phyloP scores from a whole-genome alignment of 2,329 filamentous ascomycete species.

The Exophiala viscosa region DNA sequence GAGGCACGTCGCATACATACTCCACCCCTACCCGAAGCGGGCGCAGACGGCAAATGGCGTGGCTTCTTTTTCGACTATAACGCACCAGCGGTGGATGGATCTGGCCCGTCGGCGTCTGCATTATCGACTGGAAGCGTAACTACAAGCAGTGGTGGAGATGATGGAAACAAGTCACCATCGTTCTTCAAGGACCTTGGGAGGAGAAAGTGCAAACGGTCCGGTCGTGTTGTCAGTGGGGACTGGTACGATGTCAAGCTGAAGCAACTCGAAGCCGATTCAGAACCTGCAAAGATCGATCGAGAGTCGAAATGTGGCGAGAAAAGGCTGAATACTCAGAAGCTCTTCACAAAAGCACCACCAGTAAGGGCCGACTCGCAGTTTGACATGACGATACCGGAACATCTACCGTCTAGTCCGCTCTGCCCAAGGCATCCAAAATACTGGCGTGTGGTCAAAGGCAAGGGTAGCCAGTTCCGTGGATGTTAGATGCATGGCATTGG shows the following conservation, averaged over 20 bases:
- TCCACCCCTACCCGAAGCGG: conserved; percentile 26
- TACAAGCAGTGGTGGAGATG: background rate
- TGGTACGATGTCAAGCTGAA: conserved; percentile 27
- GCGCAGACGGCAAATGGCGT: conserved; percentile 15
- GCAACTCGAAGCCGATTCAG: conserved; percentile 17
- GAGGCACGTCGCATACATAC: conserved; percentile 29
- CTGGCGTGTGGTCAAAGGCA: conserved; percentile 26
- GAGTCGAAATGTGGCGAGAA: conserved; percentile 12
- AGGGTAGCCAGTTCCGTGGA: conserved; percentile 25
- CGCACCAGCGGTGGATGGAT: conserved; percentile 11
- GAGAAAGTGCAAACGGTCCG: conserved; percentile 10
- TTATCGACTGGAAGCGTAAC: conserved; percentile 1
- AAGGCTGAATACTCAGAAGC: conserved; percentile 12
- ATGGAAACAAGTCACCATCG: background rate
- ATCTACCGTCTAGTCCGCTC: conserved; percentile 28
- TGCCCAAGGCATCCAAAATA: conserved; percentile 28
- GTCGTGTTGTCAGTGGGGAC: conserved; percentile 15
- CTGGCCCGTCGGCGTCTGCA: background rate
- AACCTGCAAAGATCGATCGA: conserved; percentile 1
- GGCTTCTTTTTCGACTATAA: conserved; percentile 30
- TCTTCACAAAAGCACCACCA: conserved; percentile 2
- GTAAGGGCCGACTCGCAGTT: conserved; percentile 9
- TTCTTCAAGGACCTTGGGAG: conserved; percentile 1
- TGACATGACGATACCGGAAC: conserved; percentile 27
- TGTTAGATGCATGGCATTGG: conserved; percentile 30